Evolutionary conservation across 1,284 basidiomycete species (phyloP).

Genomic region (Heterobasidion irregulare): DNA sequence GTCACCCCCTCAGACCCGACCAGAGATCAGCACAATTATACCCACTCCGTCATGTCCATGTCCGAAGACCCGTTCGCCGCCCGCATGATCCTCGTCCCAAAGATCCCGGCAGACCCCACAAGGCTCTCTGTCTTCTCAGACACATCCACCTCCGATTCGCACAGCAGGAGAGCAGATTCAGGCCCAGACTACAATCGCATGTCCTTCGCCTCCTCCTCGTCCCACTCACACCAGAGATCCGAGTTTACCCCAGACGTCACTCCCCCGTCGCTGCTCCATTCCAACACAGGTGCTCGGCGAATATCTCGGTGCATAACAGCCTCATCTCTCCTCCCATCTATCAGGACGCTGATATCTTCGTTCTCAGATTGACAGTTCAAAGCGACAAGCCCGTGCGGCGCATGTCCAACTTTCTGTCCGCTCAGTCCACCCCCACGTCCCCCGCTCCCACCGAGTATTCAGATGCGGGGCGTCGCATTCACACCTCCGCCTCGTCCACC

Average conservation of each 20-base stretch:
- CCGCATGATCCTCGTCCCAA: constrained; percentile 32
- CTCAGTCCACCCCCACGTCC: constrained; percentile 6
- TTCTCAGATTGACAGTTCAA: constrained; percentile 8
- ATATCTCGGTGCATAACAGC: constrained; percentile 8
- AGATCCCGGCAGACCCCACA: constrained; percentile 24
- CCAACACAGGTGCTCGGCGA: constrained; percentile 2
- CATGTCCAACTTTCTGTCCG: constrained; percentile 2
- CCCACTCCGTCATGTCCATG: constrained; percentile 50
- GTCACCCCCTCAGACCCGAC: constrained; percentile 27
- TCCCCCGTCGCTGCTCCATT: constrained; percentile 6
- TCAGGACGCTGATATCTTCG: background rate
- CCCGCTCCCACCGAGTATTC: background rate
- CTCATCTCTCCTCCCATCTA: background rate
- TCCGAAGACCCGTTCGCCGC: constrained; percentile 62
- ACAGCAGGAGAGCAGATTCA: constrained; percentile 26
- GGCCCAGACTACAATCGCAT: constrained; percentile 29
- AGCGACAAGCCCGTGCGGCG: constrained; percentile 9
- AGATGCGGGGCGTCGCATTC: constrained; percentile 4
- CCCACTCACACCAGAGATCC: constrained; percentile 30
- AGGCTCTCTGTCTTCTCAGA: constrained; percentile 47
- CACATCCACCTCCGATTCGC: constrained; percentile 36
- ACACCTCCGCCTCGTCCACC: constrained; percentile 9
- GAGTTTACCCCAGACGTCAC: constrained; percentile 9
- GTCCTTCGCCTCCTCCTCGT: constrained; percentile 52
- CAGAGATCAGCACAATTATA: constrained; percentile 25